Evolutionary conservation across 192 early-diverging fungal genomes (phyloP), one percentile per base, ranked within the genome.

Genomic region (Pilobolus umbonatus): DNA sequence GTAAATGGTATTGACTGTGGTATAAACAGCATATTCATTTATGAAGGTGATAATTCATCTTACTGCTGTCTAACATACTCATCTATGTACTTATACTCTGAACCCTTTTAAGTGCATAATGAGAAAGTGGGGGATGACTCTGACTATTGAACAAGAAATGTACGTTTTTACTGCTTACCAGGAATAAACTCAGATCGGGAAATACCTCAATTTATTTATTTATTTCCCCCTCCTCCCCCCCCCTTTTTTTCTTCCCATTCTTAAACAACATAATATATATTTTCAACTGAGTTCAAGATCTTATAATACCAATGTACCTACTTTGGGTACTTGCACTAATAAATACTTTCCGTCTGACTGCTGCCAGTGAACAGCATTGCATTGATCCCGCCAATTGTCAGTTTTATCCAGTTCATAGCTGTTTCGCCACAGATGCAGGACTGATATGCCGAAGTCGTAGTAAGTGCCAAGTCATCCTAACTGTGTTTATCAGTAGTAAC

Each of bases 381-480:
- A 32, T 45, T 31, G 58, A 70, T 44, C 54, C 49, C 4, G 22
- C 62, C 21, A 50, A 70, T 36, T 70, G 68, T 42, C 68, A 61
- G 22, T 49, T 64, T 21, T 70, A 70, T 48, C 68, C 68, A n/a
- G 48, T 62, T 17, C 54, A 70, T 19, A 51, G 46, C 22, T 70
- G 68, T 36, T 70, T 55, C 52, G 68, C 68, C 5, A 57, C 53
- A 22, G 24, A 48, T 3, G 22, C 53, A 55, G 68, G 68, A 4
- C 26, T 70, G 22, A 19, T 70, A 10, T 70, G 68, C 17, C 29
- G 60, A 46, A 53, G 21, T 29, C 24, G 40, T 28, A 32, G 67
- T 68, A 58, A 58, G 60, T 62, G n/a, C 1, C 24, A 21, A 4
- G 9, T 19, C 5, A 24, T 19, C 0, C 6, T 30, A 17, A 21